These are phyloP conservation scores for Aspergillus sp. DNA, from an alignment of 2,329 filamentous ascomycete species.

Conservation along the genomic window DNA sequence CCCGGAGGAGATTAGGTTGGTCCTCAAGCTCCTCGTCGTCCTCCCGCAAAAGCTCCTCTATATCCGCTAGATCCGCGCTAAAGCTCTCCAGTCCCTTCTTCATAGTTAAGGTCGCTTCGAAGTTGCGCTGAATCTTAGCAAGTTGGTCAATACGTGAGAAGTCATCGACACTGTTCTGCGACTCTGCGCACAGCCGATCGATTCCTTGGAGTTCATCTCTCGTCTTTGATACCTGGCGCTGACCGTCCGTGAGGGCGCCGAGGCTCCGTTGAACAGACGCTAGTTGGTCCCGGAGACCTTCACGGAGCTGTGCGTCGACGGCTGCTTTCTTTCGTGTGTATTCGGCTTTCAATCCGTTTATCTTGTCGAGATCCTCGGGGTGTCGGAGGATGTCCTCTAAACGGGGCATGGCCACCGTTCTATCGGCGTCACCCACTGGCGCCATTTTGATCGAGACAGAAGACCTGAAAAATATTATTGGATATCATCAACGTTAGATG, in stretches of 20 bases:
- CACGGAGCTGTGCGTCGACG: slow-evolving; percentile 85
- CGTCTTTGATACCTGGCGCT: slow-evolving; percentile 87
- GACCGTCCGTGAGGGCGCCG: slow-evolving; percentile 81
- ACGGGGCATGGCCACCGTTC: slow-evolving; percentile 67
- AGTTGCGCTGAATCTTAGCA: slow-evolving; percentile 73
- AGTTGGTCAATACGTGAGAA: slow-evolving; percentile 77
- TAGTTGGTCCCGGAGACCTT: slow-evolving; percentile 85
- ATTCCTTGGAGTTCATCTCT: slow-evolving; percentile 99
- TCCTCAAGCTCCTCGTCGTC: slow-evolving; percentile 84
- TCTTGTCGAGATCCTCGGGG: slow-evolving; percentile 96
- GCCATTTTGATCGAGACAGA: slow-evolving; percentile 30
- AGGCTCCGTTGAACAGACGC: slow-evolving; percentile 94
- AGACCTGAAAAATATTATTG: neutral
- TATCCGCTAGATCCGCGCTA: slow-evolving; percentile 69
- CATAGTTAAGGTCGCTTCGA: slow-evolving; percentile 91
- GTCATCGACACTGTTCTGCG: slow-evolving; percentile 95
- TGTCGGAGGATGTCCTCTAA: slow-evolving; percentile 91
- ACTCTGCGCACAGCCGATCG: slow-evolving; percentile 94
- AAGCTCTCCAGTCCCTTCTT: slow-evolving; percentile 87
- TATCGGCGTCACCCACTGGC: slow-evolving; percentile 48
- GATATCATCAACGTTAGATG: neutral
- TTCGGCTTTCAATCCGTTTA: slow-evolving; percentile 82
- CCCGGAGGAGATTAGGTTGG: slow-evolving; percentile 85
- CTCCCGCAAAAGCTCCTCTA: slow-evolving; percentile 76
- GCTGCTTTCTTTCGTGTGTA: slow-evolving; percentile 92